Base-by-base conservation (phyloP, 257 asterid species). In the Nemophila menziesii region DNA sequence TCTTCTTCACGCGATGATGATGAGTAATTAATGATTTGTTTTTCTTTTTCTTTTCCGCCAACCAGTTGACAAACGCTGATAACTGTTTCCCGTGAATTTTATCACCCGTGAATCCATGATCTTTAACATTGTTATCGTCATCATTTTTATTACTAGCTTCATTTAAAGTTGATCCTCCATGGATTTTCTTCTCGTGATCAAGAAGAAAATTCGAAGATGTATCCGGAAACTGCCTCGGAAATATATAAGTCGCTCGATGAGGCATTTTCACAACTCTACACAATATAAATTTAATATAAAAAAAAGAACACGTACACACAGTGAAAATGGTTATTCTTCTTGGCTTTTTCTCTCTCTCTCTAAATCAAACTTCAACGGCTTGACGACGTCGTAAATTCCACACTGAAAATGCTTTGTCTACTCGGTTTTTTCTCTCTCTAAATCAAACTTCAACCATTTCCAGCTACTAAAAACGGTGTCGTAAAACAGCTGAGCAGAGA, bases 241-340 rank as follows among this genome's bases (percentile, higher is more conserved):
- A 89, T 43, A 89, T 57, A 77, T 89, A 89, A 17, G 95, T 78
- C 1, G 97, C 72, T 54, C 92, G 69, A 63, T 89, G 97, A 62
- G 97, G 97, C 97, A 89, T 89, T 72, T 50, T 63, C 65, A 44
- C 60, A 48, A 48, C 33, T 52, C 26, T 16, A 29, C 16, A 41
- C 16, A 21, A 12, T 9, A 11, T 21, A 8, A 9, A 15, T 12
- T 23, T 11, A 24, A 2, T 11, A 19, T 5, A 29, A 15, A 29
- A 29, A 14, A 44, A 49, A 20, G 39, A 58, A 44, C n/a, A 11
- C 20, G 14, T n/a, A n/a, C n/a, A 26, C 36, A 40, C 48, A 22
- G 49, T 21, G 58, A 46, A 43, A 23, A 16, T 29, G 36, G 16
- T 52, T 13, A 23, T 14, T 26, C 26, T 26, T 26, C 24, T 23